Evolutionary conservation across 1,139 yeast species (phyloP), one percentile per base, ranked within the genome.

Genomic region (Kurtzmaniella quercitrusa): DNA sequence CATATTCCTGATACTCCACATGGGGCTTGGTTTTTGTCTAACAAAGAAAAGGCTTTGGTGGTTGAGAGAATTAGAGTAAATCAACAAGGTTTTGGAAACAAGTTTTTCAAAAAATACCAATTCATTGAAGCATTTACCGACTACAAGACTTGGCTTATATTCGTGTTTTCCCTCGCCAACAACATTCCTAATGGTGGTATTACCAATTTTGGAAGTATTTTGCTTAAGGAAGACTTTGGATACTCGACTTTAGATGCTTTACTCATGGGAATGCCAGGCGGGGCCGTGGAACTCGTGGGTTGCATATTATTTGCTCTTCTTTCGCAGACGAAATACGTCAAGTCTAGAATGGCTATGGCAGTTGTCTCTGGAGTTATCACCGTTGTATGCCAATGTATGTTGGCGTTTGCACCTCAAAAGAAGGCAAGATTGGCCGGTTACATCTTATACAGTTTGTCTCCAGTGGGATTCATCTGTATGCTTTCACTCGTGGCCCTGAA

Each of bases 1-100:
- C 71, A 73, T 51, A 59, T 77, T 40, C 85, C 85, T 9, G 78
- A 76, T 52, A 64, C 67, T 21, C 83, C 82, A 23, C 61, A 76
- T n/a, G 57, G 63, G 30, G 82, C 84, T 3, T 69, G 77, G 71
- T 76, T 61, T 35, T 51, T 63, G 23, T 52, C 46, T 9, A 60
- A 59, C n/a, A 57, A 58, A 40, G 63, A 67, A 44, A 60, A 62
- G 47, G 38, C 47, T 35, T 39, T 56, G 42, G 57, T 61, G 17
- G 60, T 63, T 19, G 55, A 60, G 44, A 52, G 71, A 49, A 51
- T 59, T 40, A 56, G 61, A 49, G 43, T 43, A 2, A 63, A 60
- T 42, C 57, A 61, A 18, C 57, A 53, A 33, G 62, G 62, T 17
- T 53, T 54, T 34, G 51, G 54, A 34, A 51, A 48, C 38, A 46